Base-by-base conservation (phyloP, 441 rosid genomes). In the Adansonia madagascariensis region DNA sequence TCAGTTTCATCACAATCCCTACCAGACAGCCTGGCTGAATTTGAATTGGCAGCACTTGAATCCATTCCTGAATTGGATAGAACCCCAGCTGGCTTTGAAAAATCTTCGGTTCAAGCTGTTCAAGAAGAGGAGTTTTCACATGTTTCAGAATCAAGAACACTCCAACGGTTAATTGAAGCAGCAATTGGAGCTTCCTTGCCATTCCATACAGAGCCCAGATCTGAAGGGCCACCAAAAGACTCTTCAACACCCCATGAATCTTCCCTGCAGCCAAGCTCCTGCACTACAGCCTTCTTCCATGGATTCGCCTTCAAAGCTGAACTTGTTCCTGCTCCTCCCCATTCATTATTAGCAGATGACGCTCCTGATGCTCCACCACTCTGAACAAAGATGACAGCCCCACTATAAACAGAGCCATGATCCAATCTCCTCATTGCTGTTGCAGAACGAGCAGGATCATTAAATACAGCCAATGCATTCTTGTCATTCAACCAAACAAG, bases 391-490 rank as follows among this genome's bases (percentile, higher is more conserved):
- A 85, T 86, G 12, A 82, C 87, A 4, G 95, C 95, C 31, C 99
- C 99, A 15, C 86, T 80, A 82, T 97, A 94, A 35, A 84, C 88
- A 20, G 98, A 92, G 76, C 96, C 98, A 52, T 93, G 97, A 73
- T 93, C 99, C 86, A 97, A 84, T 82, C 99, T 92, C 89, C 98
- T 92, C 96, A 94, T 84, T 4, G 99, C 98, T 67, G 98, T 94
- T 59, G 97, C 97, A 8, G 99, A 98, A 64, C 97, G 88, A 12
- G 97, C 93, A 10, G 94, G 98, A 82, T 94, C 98, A 68, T 83
- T 89, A 75, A 97, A 97, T 50, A 94, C 94, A 1, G 98, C 99
- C 83, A 97, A 79, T 31, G 98, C 98, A 75, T 94, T 97, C 88
- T 94, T 97, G 82, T 94, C 98, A 78, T 93, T 93, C 84, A 97